A percentile compares a stretch with the other conserved stretches of the same genome.
phyloP scores from a whole-genome alignment of 345 rosid genomes.

The Dipteronia dyeriana region DNA sequence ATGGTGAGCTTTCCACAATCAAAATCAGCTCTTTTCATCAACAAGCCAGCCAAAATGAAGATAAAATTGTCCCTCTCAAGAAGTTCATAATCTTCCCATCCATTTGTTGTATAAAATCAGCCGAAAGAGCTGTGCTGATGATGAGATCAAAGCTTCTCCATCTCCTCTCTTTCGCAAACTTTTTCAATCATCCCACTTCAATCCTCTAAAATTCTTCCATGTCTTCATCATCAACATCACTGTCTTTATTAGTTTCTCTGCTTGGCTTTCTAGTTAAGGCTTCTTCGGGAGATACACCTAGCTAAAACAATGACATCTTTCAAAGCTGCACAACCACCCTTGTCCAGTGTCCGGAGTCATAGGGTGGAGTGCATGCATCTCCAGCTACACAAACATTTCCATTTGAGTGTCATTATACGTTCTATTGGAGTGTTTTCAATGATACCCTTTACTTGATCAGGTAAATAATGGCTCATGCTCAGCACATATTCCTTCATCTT shows the following conservation, averaged over 20 bases:
- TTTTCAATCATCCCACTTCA: constrained; percentile 27
- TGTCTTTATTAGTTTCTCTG: background rate
- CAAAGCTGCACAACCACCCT: constrained; percentile 36
- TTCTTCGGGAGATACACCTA: constrained; percentile 22
- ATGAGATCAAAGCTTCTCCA: too few relatives aligned
- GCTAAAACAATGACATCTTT: constrained; percentile 42
- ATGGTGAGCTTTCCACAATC: constrained; percentile 31
- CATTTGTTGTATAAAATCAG: constrained; percentile 35
- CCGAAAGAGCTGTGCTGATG: constrained; percentile 21
- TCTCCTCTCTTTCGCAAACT: too few relatives aligned
- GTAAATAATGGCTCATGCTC: constrained; percentile 25
- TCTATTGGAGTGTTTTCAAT: too few relatives aligned
- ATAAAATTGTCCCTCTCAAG: constrained; percentile 25
- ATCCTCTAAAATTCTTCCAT: constrained; percentile 21
- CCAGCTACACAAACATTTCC: too few relatives aligned
- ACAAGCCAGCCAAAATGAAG: background rate
- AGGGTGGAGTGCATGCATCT: too few relatives aligned
- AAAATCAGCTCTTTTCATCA: constrained; percentile 25
- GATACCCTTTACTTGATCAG: constrained; percentile 13
- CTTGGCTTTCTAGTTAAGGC: constrained; percentile 14
- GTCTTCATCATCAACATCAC: background rate
- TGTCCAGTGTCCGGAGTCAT: constrained; percentile 13
- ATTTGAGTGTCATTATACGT: too few relatives aligned
- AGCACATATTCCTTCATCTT: constrained; percentile 40
- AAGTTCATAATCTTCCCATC: constrained; percentile 19